phyloP scores from a whole-genome alignment of 163 green algal genomes.

The Scenedesmus sp. region DNA sequence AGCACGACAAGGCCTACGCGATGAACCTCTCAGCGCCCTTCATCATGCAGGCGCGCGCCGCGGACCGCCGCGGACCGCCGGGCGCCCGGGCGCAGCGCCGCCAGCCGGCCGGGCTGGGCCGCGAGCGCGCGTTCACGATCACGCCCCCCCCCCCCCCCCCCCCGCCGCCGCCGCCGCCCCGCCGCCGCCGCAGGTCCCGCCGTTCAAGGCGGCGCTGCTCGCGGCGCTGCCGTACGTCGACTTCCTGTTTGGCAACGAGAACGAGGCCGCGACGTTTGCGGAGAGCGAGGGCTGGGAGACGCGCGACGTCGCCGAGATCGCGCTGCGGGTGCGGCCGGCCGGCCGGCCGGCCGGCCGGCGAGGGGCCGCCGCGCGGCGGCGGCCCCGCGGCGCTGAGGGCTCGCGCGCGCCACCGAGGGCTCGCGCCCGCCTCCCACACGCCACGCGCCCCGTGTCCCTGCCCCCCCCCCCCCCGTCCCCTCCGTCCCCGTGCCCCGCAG shows the following conservation, averaged over 20 bases:
- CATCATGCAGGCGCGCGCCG: slow-evolving; percentile 86
- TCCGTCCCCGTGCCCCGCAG: slow-evolving; percentile 46
- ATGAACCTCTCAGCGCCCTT: slow-evolving; percentile 98
- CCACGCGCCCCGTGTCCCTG: slow-evolving; percentile 3
- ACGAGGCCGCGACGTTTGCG: slow-evolving; percentile 92
- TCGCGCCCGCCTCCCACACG: no score
- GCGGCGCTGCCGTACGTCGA: slow-evolving; percentile 93
- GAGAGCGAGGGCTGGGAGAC: slow-evolving; percentile 93
- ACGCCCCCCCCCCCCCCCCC: no score
- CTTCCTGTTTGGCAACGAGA: slow-evolving; percentile 99
- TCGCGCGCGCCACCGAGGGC: no score
- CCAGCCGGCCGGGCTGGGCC: no score
- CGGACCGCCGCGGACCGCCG: no score
- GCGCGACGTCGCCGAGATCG: slow-evolving; percentile 89
- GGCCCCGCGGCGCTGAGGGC: no score
- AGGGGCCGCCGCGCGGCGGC: no score
- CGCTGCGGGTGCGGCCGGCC: slow-evolving; percentile 67
- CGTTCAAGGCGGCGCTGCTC: slow-evolving; percentile 92
- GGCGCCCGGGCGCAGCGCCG: no score
- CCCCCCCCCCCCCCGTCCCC: no score
- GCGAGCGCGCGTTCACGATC: no score
- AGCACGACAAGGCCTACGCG: slow-evolving; percentile 86
- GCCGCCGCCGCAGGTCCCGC: slow-evolving; percentile 73
- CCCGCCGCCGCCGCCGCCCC: no score
- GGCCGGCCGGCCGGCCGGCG: no score